A percentile compares a stretch with the other conserved stretches of the same genome.
Conservation (phyloP, 306 rosid species). For the Psophocarpus tetragonolobus region DNA sequence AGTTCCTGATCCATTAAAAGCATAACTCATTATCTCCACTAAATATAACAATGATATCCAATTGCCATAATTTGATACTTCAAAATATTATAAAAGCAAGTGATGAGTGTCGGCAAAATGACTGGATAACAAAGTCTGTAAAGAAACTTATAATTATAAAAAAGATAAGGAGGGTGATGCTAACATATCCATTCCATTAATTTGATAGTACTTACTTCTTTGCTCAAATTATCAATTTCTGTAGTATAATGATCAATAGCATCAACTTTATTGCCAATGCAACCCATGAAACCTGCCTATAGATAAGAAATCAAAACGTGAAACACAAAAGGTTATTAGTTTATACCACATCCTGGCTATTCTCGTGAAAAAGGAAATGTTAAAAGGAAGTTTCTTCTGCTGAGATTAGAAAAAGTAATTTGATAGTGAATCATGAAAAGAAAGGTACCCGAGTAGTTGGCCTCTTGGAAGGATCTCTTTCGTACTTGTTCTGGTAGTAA, state of each 20-base stretch:
- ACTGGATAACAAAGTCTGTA: not conserved
- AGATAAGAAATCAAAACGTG: slow-evolving; percentile 45
- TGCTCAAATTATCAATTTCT: slow-evolving; percentile 46
- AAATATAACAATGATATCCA: not conserved
- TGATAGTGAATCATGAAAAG: slow-evolving; percentile 25
- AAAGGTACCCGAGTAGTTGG: slow-evolving; percentile 82
- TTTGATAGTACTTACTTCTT: slow-evolving; percentile 56
- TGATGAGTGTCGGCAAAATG: not conserved
- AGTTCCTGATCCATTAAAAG: slow-evolving; percentile 9
- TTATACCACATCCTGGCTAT: slow-evolving; percentile 8
- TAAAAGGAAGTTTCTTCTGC: slow-evolving; percentile 6
- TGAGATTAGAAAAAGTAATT: not conserved
- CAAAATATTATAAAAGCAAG: not conserved
- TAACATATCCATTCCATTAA: not conserved
- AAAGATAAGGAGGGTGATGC: not conserved
- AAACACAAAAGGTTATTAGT: slow-evolving; percentile 33
- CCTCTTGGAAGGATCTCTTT: slow-evolving; percentile 56
- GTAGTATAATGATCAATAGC: slow-evolving; percentile 66
- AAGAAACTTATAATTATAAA: not conserved
- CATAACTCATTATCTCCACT: not conserved
- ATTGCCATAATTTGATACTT: not conserved
- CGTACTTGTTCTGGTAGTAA: slow-evolving; percentile 79
- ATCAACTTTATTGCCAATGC: slow-evolving; percentile 63
- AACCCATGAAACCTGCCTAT: slow-evolving; percentile 84
- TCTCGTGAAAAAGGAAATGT: slow-evolving; percentile 27